These are phyloP conservation scores for Athelia psychrophila DNA, from an alignment of 1,284 basidiomycete species.

Conservation along the genomic window DNA sequence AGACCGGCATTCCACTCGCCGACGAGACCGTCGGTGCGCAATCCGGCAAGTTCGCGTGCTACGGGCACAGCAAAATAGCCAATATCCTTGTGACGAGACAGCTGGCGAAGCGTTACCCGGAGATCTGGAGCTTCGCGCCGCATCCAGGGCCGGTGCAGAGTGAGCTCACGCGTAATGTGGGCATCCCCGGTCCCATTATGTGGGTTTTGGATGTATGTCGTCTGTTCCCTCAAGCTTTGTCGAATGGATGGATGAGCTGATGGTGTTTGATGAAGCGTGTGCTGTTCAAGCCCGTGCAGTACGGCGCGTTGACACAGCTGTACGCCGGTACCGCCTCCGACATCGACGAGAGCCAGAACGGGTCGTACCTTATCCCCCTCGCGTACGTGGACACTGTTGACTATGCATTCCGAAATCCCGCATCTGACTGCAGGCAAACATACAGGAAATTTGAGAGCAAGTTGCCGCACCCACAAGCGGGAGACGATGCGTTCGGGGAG, in stretches of 20 bases:
- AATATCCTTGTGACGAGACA: background rate
- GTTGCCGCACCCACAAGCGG: background rate
- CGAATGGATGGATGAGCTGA: no score
- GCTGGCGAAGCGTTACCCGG: background rate
- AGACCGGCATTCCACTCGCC: constrained; percentile 1
- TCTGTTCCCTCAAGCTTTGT: background rate
- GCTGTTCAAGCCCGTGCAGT: constrained; percentile 3
- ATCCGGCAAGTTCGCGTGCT: constrained; percentile 2
- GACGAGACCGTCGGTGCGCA: constrained; percentile 1
- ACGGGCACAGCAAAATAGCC: constrained; percentile 4
- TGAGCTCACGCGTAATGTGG: background rate
- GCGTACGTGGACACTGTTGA: background rate
- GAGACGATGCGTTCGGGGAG: constrained; percentile 2
- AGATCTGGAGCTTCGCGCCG: constrained; percentile 4
- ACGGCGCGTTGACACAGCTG: constrained; percentile 6
- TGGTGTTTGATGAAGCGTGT: background rate
- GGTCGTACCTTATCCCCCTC: constrained; percentile 4
- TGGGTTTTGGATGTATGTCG: constrained; percentile 4
- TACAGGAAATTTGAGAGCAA: background rate
- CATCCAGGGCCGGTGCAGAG: constrained; percentile 3
- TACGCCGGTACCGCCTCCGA: constrained; percentile 3
- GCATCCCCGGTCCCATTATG: constrained; percentile 2
- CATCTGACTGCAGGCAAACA: background rate
- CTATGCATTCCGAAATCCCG: background rate
- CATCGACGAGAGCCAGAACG: background rate